Base-by-base conservation (phyloP, 257 asterid genomes). In the Avicennia marina region DNA sequence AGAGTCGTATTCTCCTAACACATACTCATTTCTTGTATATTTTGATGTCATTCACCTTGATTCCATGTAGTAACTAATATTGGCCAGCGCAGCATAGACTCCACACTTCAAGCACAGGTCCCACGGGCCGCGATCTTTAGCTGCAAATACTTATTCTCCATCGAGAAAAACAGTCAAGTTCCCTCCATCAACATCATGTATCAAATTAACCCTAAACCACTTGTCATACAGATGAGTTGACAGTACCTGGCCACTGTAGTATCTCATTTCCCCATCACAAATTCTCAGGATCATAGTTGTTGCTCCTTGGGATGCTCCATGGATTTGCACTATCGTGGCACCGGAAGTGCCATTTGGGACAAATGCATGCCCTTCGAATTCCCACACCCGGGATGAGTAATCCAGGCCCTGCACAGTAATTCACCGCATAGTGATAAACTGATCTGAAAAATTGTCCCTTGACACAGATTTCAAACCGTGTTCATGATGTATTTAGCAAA, bases 341-440 rank as follows among this genome's bases (percentile, higher is more conserved):
- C 79, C 73, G 2, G 75, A 74, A n/a, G 79, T 74, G 25, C 73
- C 75, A 0, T 53, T 69, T 20, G 79, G 79, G 25, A 69, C 72
- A 18, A 47, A 74, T 13, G 55, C 72, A 24, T 64, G 13, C 13
- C 75, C 72, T 52, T 73, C 79, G n/a, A 73, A 64, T 52, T 73
- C 75, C 69, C 75, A 60, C 1, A 64, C 43, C 1, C 72, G 75
- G 3, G 69, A 73, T 11, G 69, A 63, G 75, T 73, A 73, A 18
- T 68, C 79, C 6, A 64, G 72, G 1, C 72, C 79, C 75, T 68
- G 20, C 59, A 19, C n/a, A 19, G 2, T 4, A 22, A 47, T 22
- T n/a, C n/a, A n/a, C n/a, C n/a, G n/a, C n/a, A n/a, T n/a, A n/a
- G n/a, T n/a, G n/a, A n/a, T n/a, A n/a, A n/a, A n/a, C n/a, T n/a